phyloP scores from a whole-genome alignment of 805 yeast genomes.

The Priceomyces medius region DNA sequence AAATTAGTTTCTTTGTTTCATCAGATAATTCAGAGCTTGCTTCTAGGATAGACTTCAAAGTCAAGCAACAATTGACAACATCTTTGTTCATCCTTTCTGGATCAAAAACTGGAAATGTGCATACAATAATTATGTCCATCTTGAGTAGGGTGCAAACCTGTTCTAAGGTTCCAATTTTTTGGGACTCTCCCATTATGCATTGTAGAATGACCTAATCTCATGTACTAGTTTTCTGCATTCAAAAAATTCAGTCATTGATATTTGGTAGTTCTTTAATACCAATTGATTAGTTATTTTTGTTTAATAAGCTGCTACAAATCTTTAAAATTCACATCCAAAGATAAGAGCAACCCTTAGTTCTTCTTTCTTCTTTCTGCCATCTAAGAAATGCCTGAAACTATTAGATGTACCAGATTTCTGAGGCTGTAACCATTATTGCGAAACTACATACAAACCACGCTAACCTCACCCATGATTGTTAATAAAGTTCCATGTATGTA shows the following conservation, averaged over 20 bases:
- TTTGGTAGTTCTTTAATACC: background rate
- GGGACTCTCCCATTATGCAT: background rate
- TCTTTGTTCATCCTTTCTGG: slow-evolving; percentile 1
- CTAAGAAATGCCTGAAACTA: no score
- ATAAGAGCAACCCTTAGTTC: no score
- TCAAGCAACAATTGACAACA: background rate
- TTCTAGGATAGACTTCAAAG: background rate
- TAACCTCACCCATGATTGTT: no score
- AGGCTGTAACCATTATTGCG: no score
- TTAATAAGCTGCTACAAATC: no score
- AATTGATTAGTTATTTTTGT: no score
- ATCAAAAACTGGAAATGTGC: slow-evolving; percentile 5
- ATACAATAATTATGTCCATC: slow-evolving; percentile 3
- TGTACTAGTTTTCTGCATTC: background rate
- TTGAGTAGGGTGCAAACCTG: slow-evolving; percentile 1
- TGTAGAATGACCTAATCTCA: background rate
- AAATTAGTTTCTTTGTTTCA: background rate
- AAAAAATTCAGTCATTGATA: background rate
- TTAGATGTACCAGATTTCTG: no score
- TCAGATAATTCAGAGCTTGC: background rate
- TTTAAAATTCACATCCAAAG: no score
- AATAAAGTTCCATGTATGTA: no score
- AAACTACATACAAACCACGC: no score
- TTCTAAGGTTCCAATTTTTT: background rate
- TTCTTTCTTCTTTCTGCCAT: no score